These are phyloP conservation scores for Solidago caesia DNA, from an alignment of 129 eudicot species.

Conservation along the genomic window DNA sequence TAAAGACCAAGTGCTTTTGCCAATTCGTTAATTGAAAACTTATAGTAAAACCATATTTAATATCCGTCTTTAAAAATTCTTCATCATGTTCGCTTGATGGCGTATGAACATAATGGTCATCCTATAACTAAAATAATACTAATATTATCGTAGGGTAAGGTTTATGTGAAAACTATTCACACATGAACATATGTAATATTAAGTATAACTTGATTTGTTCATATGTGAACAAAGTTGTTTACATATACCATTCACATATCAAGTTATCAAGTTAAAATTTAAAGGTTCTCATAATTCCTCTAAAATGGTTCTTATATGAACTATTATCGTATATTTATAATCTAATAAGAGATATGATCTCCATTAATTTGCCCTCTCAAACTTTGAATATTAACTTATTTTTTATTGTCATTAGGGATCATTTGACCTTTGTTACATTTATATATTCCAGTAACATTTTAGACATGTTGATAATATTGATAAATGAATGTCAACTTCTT, in stretches of 20 bases:
- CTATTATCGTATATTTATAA: too few relatives aligned
- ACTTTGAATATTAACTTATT: background rate
- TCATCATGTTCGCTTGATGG: background rate
- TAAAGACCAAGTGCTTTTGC: background rate
- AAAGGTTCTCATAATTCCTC: too few relatives aligned
- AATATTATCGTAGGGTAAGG: too few relatives aligned
- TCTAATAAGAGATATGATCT: background rate
- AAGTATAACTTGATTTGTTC: too few relatives aligned
- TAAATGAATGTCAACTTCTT: background rate
- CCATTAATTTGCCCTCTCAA: background rate
- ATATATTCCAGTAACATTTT: background rate
- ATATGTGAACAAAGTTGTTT: too few relatives aligned
- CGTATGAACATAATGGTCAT: background rate
- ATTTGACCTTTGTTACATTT: background rate
- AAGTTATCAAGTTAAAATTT: too few relatives aligned
- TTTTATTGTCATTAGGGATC: background rate
- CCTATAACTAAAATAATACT: background rate
- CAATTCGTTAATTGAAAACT: background rate
- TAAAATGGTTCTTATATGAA: background rate
- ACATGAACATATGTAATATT: too few relatives aligned
- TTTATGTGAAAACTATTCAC: too few relatives aligned
- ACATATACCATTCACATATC: too few relatives aligned
- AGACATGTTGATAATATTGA: background rate
- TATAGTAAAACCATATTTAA: background rate
- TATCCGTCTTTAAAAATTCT: background rate